These are phyloP conservation scores for Adansonia grandidieri DNA, from an alignment of 441 rosid genomes.

Conservation along the genomic window DNA sequence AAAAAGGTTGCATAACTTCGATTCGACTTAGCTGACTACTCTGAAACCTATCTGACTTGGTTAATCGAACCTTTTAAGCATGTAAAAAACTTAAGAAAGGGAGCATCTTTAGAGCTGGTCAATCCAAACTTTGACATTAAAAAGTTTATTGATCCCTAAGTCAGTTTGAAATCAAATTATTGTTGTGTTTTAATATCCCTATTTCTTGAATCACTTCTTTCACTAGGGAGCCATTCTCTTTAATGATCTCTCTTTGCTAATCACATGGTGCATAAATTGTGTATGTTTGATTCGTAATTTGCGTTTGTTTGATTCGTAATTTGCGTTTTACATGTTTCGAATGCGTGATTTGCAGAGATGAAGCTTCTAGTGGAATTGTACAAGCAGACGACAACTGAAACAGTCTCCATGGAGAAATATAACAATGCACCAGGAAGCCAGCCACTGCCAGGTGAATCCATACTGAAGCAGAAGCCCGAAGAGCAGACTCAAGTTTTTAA, in stretches of 20 bases:
- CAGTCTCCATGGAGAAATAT: conserved; percentile 29
- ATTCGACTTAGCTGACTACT: neutral
- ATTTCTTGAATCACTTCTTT: neutral
- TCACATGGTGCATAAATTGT: neutral
- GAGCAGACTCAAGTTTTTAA: conserved; percentile 28
- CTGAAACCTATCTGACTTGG: neutral
- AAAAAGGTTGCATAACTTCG: conserved; percentile 4
- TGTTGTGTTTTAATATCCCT: neutral
- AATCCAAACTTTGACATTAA: neutral
- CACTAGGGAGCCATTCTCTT: neutral
- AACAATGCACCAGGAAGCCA: conserved; percentile 28
- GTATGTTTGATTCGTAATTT: neutral
- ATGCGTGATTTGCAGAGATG: conserved; percentile 54
- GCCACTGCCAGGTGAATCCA: conserved; percentile 36
- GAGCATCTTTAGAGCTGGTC: neutral
- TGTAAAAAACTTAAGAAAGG: neutral
- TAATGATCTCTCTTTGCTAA: neutral
- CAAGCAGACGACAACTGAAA: conserved; percentile 47
- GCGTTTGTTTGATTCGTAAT: neutral
- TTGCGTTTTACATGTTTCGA: neutral
- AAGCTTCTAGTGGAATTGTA: conserved; percentile 61
- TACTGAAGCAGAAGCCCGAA: conserved; percentile 30
- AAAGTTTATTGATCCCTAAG: neutral
- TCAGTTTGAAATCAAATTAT: neutral
- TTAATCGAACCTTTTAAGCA: neutral